Percentiles rank a stretch among this genome's conserved stretches.
Evolutionary conservation across 164 flowering plant genomes (phyloP).

Genomic region (Sextonia rubra): DNA sequence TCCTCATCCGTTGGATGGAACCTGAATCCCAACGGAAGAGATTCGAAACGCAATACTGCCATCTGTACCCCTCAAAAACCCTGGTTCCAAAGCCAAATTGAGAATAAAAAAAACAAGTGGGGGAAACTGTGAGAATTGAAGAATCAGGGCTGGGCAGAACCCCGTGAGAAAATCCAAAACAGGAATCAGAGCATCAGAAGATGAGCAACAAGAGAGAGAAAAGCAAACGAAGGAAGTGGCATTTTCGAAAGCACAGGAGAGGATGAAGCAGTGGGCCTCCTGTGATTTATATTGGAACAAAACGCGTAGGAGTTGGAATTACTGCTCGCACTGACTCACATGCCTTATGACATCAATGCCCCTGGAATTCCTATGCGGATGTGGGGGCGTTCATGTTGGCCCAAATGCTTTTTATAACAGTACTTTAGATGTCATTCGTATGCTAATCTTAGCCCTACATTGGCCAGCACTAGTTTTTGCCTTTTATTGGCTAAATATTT

Average conservation of each 20-base stretch:
- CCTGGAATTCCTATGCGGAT: too few species aligned
- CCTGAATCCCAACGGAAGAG: conserved; percentile 65
- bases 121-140: neutral
- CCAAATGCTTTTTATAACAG: too few species aligned
- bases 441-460: too few species aligned
- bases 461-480: too few species aligned
- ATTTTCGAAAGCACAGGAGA: neutral
- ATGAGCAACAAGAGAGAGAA: neutral
- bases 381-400: too few species aligned
- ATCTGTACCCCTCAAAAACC: neutral
- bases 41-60: conserved; percentile 10
- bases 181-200: neutral
- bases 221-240: neutral
- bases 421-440: too few species aligned
- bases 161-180: neutral
- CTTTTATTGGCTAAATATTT: too few species aligned
- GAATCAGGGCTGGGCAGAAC: neutral
- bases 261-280: too few species aligned
- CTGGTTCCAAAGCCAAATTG: neutral
- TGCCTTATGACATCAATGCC: too few species aligned
- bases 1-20: conserved; percentile 69
- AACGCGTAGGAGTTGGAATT: too few species aligned
- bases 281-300: too few species aligned
- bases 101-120: neutral
- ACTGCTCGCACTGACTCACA: too few species aligned